Evolutionary conservation across 768 basidiomycete species (phyloP), one percentile per base, ranked within the genome.

Genomic region (Lactarius tabidus): DNA sequence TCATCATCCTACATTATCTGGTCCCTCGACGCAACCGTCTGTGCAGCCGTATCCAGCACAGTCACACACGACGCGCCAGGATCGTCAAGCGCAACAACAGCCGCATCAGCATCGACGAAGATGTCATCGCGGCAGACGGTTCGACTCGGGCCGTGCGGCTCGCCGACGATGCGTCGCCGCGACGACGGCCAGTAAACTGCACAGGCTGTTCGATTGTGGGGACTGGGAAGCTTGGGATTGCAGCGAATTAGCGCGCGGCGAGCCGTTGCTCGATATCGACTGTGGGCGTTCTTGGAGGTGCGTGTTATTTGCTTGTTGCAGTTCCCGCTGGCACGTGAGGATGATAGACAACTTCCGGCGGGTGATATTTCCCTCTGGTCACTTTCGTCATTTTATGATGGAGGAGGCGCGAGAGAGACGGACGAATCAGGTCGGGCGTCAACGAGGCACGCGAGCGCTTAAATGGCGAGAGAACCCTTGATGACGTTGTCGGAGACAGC

Each of bases 251-350:
- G 20, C 43, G n/a, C 59, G 17, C 6, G 60, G 57, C 6, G 59
- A 61, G 71, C 82, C 83, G 65, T 77, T 79, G 72, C 88, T 90
- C 26, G 82, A 80, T 69, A 84, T 74, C 1, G 89, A 89, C 59
- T 75, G 78, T 1, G 86, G 85, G 7, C 68, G 67, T 31, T 39
- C 60, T 2, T 84, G n/a, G 51, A 84, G 84, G 43, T 76, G 72
- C 41, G 71, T 72, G 45, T n/a, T n/a, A n/a, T n/a, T n/a, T n/a
- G 77, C 41, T 20, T 43, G 20, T 20, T 43, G 41, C 35, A 57
- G 39, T 17, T 63, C 60, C 12, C 52, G 41, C 35, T 64, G 71
- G 60, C 77, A 79, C 29, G 79, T 79, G 56, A 67, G 71, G 43
- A 79, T 74, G 57, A 74, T 75, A 18, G 79, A 79, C 2, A 73